Percentiles rank a stretch among this genome's conserved stretches.
phyloP scores from a whole-genome alignment of 23 red algal genomes.

The Gracilaria caudata region DNA sequence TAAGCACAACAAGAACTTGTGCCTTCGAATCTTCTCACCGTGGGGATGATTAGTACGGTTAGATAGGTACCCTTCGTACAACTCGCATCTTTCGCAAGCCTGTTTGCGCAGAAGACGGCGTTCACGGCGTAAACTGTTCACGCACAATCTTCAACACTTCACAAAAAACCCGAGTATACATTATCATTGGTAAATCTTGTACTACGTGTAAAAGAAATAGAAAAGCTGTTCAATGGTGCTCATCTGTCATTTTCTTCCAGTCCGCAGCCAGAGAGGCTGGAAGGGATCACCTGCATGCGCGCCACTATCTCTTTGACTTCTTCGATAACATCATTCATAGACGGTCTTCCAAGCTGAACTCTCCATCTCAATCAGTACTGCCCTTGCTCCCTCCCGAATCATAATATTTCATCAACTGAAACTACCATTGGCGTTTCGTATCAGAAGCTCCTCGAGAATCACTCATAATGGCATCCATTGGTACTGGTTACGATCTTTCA shows the following conservation, averaged over 20 bases:
- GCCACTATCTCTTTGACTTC: not conserved
- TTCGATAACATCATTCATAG: not conserved
- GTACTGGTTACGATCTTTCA: slow-evolving; percentile 90
- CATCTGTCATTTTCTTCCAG: not conserved
- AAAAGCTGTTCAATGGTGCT: not conserved
- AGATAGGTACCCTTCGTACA: too few relatives aligned
- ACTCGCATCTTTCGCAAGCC: too few relatives aligned
- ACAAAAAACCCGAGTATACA: too few relatives aligned
- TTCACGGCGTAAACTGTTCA: too few relatives aligned
- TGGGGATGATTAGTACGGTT: too few relatives aligned
- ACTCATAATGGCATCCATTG: slow-evolving; percentile 61
- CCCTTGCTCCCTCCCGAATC: not conserved
- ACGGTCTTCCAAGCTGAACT: not conserved
- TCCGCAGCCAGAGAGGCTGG: not conserved
- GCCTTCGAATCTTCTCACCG: too few relatives aligned
- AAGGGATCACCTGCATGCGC: not conserved
- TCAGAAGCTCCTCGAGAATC: not conserved
- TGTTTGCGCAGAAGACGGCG: too few relatives aligned
- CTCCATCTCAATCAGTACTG: not conserved
- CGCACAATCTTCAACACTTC: too few relatives aligned
- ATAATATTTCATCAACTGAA: not conserved
- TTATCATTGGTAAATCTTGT: not conserved
- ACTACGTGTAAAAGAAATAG: not conserved
- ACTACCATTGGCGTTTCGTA: not conserved
- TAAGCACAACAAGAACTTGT: too few relatives aligned